Evolutionary conservation across 306 rosid genomes (phyloP), one percentile per base, ranked within the genome.

Genomic region (Quercus ilex): DNA sequence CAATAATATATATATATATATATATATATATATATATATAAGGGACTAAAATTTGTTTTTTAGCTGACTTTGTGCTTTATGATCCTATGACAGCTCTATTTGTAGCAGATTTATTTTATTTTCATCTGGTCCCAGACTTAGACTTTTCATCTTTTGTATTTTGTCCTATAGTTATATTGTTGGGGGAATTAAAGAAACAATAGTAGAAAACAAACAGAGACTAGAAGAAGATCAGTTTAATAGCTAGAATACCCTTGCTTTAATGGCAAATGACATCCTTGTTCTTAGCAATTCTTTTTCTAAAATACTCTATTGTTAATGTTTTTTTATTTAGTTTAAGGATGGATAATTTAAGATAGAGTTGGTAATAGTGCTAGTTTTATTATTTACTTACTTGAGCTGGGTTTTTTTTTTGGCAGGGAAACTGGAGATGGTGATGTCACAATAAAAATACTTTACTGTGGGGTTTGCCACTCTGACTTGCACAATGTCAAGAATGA

Each of bases 391-490:
- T 13, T 72, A 41, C 46, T 41, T 2, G 46, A 38, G 11, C 46
- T 5, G 5, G 31, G 0, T 4, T 31, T 31, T 4, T 31, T 13
- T 57, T n/a, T 80, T 81, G 75, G 51, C 87, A 94, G 98, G 89
- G 94, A 92, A 73, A 91, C 86, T 73, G 94, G 89, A 3, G 88
- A 71, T 1, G 92, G 91, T 33, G 98, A 94, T 73, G 97, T 94
- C 28, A 81, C 90, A 15, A 5, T 94, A 60, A 87, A 92, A 75
- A 82, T 94, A 72, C 91, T 92, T 0, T 94, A 52, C 59, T 94
- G 97, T 56, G 98, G 98, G 20, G 90, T 94, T 89, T 94, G 98
- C 78, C 98, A 94, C 81, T 92, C 97, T 55, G 98, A 94, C 85
- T 87, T 94, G 11, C 98, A 94, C 75, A 68, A 63, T 59, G 23